phyloP scores from a whole-genome alignment of 306 rosid genomes.

The Citrullus amarus region DNA sequence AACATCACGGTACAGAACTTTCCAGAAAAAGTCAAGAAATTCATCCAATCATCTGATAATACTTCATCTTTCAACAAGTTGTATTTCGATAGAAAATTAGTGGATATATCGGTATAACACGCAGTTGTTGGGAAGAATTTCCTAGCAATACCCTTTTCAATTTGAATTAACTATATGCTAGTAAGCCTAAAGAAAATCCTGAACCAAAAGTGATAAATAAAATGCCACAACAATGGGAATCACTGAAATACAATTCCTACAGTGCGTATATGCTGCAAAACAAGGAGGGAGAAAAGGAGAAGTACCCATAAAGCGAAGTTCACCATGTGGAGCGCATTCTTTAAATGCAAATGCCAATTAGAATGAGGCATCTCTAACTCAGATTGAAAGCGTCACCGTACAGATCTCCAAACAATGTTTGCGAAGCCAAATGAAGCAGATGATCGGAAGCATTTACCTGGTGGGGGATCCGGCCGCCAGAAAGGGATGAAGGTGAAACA shows the following conservation, averaged over 20 bases:
- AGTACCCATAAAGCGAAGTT: background rate
- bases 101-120: background rate
- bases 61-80: background rate
- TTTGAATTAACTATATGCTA: background rate
- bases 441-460: background rate
- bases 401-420: background rate
- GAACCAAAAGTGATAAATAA: background rate
- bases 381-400: background rate
- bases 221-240: background rate
- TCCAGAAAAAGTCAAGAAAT: background rate
- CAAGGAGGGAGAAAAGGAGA: background rate
- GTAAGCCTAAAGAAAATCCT: background rate
- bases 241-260: background rate
- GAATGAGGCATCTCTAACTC: background rate
- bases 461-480: background rate
- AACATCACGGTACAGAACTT: background rate
- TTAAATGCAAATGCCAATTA: background rate
- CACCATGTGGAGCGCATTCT: background rate
- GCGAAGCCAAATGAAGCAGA: background rate
- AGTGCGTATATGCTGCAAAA: background rate
- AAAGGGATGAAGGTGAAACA: background rate
- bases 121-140: background rate
- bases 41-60: background rate
- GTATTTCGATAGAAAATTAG: background rate
- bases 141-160: background rate